phyloP scores from a whole-genome alignment of 305 asterid species.

The Fraxinus albicans region DNA sequence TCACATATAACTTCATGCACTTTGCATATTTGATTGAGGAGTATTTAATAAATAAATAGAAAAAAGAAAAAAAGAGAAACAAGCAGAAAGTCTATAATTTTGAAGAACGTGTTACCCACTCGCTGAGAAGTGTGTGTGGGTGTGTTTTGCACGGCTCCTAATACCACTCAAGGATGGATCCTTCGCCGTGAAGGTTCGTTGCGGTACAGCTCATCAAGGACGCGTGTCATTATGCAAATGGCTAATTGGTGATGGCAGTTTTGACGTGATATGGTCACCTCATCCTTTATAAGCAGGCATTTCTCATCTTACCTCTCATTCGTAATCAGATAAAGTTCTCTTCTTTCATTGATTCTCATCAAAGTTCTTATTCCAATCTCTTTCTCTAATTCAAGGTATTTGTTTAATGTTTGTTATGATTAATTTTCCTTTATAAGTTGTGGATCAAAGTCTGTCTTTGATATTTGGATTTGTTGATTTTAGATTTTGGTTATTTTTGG shows the following conservation, averaged over 20 bases:
- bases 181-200: not conserved
- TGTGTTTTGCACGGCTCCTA: not conserved
- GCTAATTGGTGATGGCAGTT: not conserved
- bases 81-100: not conserved
- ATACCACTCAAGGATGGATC: not conserved
- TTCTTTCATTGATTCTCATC: not conserved
- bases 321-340: not conserved
- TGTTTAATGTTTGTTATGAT: not conserved
- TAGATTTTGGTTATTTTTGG: not conserved
- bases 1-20: not conserved
- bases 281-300: not conserved
- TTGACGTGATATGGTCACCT: not conserved
- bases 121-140: not conserved
- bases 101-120: not conserved
- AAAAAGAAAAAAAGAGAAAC: not conserved
- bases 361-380: not conserved
- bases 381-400: not conserved
- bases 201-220: not conserved
- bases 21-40: too few species aligned
- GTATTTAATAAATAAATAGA: too few species aligned
- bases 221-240: not conserved
- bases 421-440: not conserved
- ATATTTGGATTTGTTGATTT: not conserved
- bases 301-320: not conserved
- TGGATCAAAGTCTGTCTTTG: not conserved